Evolutionary conservation across 1,284 basidiomycete species (phyloP), one percentile per base, ranked within the genome.

Genomic region (Pyrrhoderma lamaoense): DNA sequence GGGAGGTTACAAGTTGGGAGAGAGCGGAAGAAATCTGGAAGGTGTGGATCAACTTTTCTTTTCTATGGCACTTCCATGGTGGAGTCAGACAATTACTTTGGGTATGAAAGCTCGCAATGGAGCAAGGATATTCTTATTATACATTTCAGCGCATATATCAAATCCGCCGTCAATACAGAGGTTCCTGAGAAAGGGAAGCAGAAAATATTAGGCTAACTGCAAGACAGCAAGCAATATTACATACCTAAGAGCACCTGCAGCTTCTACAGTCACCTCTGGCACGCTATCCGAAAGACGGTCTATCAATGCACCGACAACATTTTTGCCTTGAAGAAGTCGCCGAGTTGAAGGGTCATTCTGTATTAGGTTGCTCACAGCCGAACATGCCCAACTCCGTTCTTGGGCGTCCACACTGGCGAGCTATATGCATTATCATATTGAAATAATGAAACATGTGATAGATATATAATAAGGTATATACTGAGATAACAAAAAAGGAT

Each of bases 61-160:
- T 11, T 31, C 27, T 11, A 31, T 21, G 36, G 49, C 42, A 40
- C 47, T 14, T 13, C 5, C 36, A 25, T 8, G 27, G 14, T 22
- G 16, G n/a, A 9, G 38, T 48, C 8, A 9, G 18, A 14, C 18
- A 22, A 8, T 23, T 56, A 87, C 89, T 70, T 89, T 91, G 8
- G 85, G 82, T 22, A 90, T 73, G 59, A 88, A 87, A 0, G 75
- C 74, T 60, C 73, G 80, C 51, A 92, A 66, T 0, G 88, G 89
- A 1, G 81, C 74, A 50, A 95, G 72, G 49, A 96, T 82, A 58
- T 88, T 88, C 71, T 96, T 96, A 69, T 97, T 96, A 69, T 86
- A 94, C 90, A 97, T 95, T 67, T 96, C 91, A 2, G 86, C 89
- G 60, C 92, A 93, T 39, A 95, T 88, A 61, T 95, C 91, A 61